A percentile compares a stretch with the other conserved stretches of the same genome.
These are phyloP conservation scores for Fusarium sp. DNA, from an alignment of 2,329 filamentous ascomycete species.

Conservation along the genomic window DNA sequence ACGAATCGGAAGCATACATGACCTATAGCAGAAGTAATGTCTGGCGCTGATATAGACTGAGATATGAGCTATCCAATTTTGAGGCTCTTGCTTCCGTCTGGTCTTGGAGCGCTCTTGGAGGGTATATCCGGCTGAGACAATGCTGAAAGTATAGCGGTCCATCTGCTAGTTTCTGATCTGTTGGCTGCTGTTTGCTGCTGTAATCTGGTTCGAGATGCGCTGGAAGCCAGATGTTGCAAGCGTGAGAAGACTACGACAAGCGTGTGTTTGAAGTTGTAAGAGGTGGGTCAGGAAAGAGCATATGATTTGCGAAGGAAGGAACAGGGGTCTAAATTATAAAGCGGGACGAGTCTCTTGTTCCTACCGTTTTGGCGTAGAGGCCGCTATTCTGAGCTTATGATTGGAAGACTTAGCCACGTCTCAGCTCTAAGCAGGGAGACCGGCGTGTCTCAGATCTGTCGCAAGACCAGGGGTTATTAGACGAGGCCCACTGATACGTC, in stretches of 20 bases:
- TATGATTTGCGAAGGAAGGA: slow-evolving; percentile 42
- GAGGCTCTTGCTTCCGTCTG: slow-evolving; percentile 15
- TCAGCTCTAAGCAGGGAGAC: slow-evolving; percentile 35
- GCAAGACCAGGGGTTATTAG: slow-evolving; percentile 48
- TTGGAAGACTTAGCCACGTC: slow-evolving; percentile 25
- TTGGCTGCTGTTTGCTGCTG: slow-evolving; percentile 24
- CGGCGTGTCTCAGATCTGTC: slow-evolving; percentile 59
- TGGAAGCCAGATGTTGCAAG: slow-evolving; percentile 28
- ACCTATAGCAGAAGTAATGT: slow-evolving; percentile 16
- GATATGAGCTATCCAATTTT: slow-evolving; percentile 22
- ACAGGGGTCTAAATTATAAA: slow-evolving; percentile 31
- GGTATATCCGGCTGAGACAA: slow-evolving; percentile 32
- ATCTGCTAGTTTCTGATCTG: slow-evolving; percentile 11
- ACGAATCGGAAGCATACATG: slow-evolving; percentile 27
- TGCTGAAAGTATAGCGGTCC: slow-evolving; percentile 9
- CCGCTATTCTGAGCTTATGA: slow-evolving; percentile 4
- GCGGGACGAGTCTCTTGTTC: slow-evolving; percentile 42
- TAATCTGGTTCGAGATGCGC: slow-evolving; percentile 16
- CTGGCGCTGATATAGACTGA: slow-evolving; percentile 36
- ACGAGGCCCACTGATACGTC: slow-evolving; percentile 19
- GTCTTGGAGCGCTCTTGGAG: slow-evolving; percentile 32
- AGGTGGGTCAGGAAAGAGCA: slow-evolving; percentile 26
- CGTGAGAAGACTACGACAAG: slow-evolving; percentile 35
- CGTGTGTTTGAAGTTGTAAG: slow-evolving; percentile 48
- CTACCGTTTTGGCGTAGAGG: slow-evolving; percentile 44